phyloP scores from a whole-genome alignment of 2,329 filamentous ascomycete genomes.

The Fusarium subtropicale region DNA sequence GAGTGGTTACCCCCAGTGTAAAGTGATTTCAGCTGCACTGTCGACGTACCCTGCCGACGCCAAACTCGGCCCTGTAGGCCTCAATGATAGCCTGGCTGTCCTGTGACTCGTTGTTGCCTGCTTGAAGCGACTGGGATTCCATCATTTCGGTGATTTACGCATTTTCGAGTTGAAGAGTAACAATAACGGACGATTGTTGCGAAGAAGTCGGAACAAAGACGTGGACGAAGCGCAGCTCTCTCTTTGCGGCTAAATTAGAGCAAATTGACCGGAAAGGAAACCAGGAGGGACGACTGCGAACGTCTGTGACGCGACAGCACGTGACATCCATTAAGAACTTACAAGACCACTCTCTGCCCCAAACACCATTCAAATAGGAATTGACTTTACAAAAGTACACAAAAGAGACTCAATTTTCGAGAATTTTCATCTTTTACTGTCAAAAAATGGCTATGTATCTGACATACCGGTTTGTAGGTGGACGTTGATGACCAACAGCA shows the following conservation, averaged over 20 bases:
- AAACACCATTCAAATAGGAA: not conserved
- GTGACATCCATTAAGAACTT: conserved; percentile 13
- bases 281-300: conserved; percentile 8
- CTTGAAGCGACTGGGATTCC: conserved; percentile 46
- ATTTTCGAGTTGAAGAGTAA: conserved; percentile 26
- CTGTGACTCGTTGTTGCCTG: conserved; percentile 55
- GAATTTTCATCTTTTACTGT: too few relatives aligned
- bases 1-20: conserved; percentile 33
- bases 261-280: conserved; percentile 26
- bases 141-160: conserved; percentile 46
- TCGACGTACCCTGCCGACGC: conserved; percentile 55
- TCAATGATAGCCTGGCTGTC: conserved; percentile 59
- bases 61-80: conserved; percentile 54
- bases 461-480: not conserved
- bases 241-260: conserved; percentile 31
- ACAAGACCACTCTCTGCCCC: not conserved
- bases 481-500: not conserved
- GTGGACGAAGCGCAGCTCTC: conserved; percentile 1
- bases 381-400: not conserved
- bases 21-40: conserved; percentile 25
- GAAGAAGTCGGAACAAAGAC: conserved; percentile 8
- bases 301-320: conserved; percentile 33
- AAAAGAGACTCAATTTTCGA: not conserved
- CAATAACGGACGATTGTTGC: not conserved
- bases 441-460: not conserved